Evolutionary conservation across 148 eudicot species (phyloP), one percentile per base, ranked within the genome.

Genomic region (Drosera capensis): DNA sequence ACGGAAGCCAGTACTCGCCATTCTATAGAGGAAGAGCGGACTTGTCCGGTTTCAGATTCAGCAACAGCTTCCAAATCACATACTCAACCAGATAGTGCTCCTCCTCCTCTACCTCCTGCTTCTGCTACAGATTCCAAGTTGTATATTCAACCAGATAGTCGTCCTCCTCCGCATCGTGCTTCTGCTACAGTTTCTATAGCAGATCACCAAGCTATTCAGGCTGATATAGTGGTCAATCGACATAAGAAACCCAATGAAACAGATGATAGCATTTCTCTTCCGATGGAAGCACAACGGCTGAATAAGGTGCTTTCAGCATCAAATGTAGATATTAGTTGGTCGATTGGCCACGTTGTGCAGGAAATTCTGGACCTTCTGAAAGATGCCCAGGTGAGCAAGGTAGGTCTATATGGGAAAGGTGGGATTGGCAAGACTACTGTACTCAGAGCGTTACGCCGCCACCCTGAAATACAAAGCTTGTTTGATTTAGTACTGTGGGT

Each of bases 391-490:
- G 30, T 21, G 34, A 41, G 55, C 40, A 49, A 14, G 23, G 43
- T 49, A 21, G 14, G 62, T 41, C 29, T 57, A 11, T 36, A 48
- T 29, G 62, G 62, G 29, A 57, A 53, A 41, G 48, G 54, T 23
- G 62, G 62, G 2, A 57, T 40, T 41, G 62, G 62, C 54, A 57
- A 57, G 54, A 57, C 54, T 41, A 31, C 34, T 29, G 48, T 49
- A 25, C 54, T 57, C 17, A 22, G 42, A 57, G 42, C 22, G 30
- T 49, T 57, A 43, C 21, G 16, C 28, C 21, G 18, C 17, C 62
- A 57, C 31, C 24, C 42, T 28, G 48, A 23, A 8, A 17, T 18
- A 2, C 43, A 43, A 21, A 8, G 23, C 16, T 41, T 57, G 18
- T 57, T 41, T 19, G 48, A 57, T 5, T 40, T 20, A 23, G 48